Conservation (phyloP, 768 basidiomycete genomes). For the Coprinellus aureogranulatus region DNA sequence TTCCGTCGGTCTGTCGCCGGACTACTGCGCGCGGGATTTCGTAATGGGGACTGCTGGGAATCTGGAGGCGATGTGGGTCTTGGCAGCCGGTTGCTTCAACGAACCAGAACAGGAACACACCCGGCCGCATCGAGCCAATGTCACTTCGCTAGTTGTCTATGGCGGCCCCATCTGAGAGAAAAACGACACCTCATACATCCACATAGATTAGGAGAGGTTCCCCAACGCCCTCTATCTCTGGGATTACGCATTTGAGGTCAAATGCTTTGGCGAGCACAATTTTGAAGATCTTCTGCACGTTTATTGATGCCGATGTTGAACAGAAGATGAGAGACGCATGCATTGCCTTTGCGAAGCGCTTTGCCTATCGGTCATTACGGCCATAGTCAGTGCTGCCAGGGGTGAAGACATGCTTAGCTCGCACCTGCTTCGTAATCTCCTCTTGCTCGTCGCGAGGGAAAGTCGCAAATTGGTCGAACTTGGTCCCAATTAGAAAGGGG, state of each 20-base stretch:
- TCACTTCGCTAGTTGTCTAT: not conserved
- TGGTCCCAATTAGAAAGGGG: conserved; percentile 97
- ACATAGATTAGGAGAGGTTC: conserved; percentile 95
- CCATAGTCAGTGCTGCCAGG: not conserved
- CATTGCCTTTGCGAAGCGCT: conserved; percentile 98
- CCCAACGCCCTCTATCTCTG: conserved; percentile 95
- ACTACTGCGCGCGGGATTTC: no score
- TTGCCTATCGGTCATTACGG: conserved; percentile 57
- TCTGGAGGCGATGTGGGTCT: no score
- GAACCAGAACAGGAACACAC: no score
- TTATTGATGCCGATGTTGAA: conserved; percentile 97
- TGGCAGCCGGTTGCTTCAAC: no score
- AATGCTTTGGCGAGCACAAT: conserved; percentile 96
- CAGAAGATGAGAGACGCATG: conserved; percentile 99
- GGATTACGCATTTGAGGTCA: conserved; percentile 97
- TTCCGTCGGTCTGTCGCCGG: no score
- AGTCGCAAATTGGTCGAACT: conserved; percentile 95
- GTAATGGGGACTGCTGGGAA: no score
- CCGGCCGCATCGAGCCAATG: not conserved
- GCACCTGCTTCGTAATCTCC: conserved; percentile 96
- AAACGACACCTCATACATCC: conserved; percentile 52
- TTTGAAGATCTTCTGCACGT: conserved; percentile 99
- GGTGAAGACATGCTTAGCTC: conserved; percentile 12
- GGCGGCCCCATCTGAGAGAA: not conserved
- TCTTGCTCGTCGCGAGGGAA: conserved; percentile 98